Evolutionary conservation across 768 basidiomycete genomes (phyloP).

Genomic region (Leccinum truebloodii): DNA sequence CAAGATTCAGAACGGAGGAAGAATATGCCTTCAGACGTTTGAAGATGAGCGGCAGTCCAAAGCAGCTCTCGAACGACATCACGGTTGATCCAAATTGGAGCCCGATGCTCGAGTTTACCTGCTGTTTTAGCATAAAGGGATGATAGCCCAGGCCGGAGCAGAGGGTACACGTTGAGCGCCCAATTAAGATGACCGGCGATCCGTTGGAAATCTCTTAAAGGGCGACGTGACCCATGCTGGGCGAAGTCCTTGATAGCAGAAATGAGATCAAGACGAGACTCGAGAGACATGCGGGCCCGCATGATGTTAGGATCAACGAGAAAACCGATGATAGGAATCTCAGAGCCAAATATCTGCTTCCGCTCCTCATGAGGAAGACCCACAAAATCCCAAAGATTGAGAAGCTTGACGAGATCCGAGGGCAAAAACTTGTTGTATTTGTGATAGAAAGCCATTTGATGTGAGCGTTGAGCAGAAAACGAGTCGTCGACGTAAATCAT

Average conservation of each 20-base stretch:
- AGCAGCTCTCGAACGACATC: too few species aligned
- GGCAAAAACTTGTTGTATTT: neutral
- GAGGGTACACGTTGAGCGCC: constrained; percentile 19
- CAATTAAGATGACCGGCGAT: constrained; percentile 8
- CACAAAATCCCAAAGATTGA: constrained; percentile 34
- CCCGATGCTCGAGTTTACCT: constrained; percentile 18
- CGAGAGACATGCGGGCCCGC: constrained; percentile 14
- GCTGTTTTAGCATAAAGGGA: constrained; percentile 37
- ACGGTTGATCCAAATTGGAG: too few species aligned
- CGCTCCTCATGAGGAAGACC: constrained; percentile 28
- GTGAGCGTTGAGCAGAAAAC: too few species aligned
- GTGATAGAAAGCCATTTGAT: neutral
- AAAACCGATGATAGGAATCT: neutral
- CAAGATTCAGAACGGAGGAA: too few species aligned
- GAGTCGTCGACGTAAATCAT: too few species aligned
- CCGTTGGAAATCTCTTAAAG: constrained; percentile 33
- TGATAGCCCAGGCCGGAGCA: constrained; percentile 34
- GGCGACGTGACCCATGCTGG: neutral
- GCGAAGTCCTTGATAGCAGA: constrained; percentile 12
- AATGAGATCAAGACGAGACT: constrained; percentile 7
- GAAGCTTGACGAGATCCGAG: constrained; percentile 7
- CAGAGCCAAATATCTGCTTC: constrained; percentile 28
- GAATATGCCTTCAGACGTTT: too few species aligned
- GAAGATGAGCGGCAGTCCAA: too few species aligned
- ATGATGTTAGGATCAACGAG: constrained; percentile 23